Evolutionary conservation across 768 basidiomycete genomes (phyloP).

Genomic region (Podaxis sp.): DNA sequence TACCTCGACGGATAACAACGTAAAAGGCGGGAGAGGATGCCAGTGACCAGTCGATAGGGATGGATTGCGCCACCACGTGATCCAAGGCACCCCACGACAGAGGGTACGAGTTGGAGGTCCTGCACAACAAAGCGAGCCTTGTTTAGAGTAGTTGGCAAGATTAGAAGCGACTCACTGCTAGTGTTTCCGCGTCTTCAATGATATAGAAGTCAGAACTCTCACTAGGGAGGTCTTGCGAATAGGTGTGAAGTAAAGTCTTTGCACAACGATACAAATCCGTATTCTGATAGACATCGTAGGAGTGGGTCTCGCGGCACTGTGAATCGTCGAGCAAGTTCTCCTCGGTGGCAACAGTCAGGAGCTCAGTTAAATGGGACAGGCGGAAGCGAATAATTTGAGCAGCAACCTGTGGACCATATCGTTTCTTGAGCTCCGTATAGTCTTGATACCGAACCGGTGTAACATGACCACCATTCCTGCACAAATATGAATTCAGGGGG

Average conservation of each 20-base stretch:
- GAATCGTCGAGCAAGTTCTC: conserved; percentile 48
- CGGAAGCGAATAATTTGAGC: conserved; percentile 57
- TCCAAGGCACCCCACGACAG: conserved; percentile 45
- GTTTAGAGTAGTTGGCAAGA: not conserved
- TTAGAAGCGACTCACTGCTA: conserved; percentile 22
- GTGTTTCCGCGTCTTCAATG: conserved; percentile 22
- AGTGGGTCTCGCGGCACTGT: conserved; percentile 54
- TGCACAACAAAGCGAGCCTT: conserved; percentile 19
- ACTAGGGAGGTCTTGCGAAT: conserved; percentile 45
- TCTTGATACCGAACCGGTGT: conserved; percentile 57
- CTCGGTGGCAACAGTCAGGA: conserved; percentile 46
- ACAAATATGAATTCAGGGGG: conserved; percentile 1
- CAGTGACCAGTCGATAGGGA: conserved; percentile 66
- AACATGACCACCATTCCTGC: conserved; percentile 69
- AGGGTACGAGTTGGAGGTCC: conserved; percentile 44
- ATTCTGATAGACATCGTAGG: conserved; percentile 53
- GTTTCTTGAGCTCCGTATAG: conserved; percentile 41
- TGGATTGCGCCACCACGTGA: conserved; percentile 60
- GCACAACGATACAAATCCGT: conserved; percentile 35
- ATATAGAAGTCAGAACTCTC: conserved; percentile 35
- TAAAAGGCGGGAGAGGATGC: conserved; percentile 50
- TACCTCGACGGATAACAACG: conserved; percentile 44
- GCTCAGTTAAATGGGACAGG: conserved; percentile 46
- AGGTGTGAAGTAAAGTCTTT: conserved; percentile 38
- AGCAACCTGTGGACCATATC: conserved; percentile 42